phyloP scores from a whole-genome alignment of 768 basidiomycete genomes.

The Candolleomyces aberdarensis region DNA sequence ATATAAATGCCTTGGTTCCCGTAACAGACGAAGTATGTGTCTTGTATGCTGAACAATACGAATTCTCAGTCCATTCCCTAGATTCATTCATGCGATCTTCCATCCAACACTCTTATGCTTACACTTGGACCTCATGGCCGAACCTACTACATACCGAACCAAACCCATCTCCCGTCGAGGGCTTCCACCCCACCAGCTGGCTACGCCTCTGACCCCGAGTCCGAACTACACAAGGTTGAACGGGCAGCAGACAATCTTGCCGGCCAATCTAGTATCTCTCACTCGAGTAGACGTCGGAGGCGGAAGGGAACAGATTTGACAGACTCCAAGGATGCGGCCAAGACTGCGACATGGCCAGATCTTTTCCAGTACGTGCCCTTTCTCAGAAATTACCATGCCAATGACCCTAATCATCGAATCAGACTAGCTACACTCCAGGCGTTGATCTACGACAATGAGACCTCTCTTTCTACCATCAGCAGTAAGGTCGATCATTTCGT shows the following conservation, averaged over 20 bases:
- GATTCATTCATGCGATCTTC: conserved; percentile 29
- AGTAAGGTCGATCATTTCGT: conserved; percentile 46
- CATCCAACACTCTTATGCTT: conserved; percentile 73
- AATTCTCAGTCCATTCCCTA: neutral
- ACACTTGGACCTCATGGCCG: conserved; percentile 59
- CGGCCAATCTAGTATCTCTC: neutral
- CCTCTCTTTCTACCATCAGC: conserved; percentile 46
- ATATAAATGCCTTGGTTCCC: conserved; percentile 53
- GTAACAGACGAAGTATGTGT: conserved; percentile 60
- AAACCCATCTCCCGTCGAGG: conserved; percentile 30
- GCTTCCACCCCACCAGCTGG: conserved; percentile 57
- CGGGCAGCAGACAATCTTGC: conserved; percentile 20
- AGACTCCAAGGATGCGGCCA: conserved; percentile 14
- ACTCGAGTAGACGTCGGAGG: neutral
- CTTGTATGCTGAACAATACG: conserved; percentile 17
- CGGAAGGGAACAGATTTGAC: neutral
- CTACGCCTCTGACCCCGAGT: conserved; percentile 74
- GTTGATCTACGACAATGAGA: conserved; percentile 47
- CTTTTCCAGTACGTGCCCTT: conserved; percentile 58
- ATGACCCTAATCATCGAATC: neutral
- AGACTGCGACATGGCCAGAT: conserved; percentile 64
- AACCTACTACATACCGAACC: conserved; percentile 54
- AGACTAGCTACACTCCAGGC: conserved; percentile 56
- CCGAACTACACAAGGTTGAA: conserved; percentile 41
- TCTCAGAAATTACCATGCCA: neutral